Conservation (phyloP, 306 rosid genomes). For the Hylodesmum podocarpum region DNA sequence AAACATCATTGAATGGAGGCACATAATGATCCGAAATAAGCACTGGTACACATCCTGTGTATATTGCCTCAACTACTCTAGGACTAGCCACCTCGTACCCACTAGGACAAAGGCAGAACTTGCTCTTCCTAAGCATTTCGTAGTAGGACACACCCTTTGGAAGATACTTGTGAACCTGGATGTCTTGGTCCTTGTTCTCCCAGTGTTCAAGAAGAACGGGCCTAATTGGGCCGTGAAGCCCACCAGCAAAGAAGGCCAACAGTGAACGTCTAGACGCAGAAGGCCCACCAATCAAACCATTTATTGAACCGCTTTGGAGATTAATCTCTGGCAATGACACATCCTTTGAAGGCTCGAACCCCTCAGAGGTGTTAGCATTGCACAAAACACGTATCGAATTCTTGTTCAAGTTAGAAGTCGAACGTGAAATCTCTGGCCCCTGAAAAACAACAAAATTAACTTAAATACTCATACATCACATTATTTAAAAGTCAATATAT, state of each 20-base stretch:
- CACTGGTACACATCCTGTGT: constrained; percentile 90
- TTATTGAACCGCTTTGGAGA: constrained; percentile 59
- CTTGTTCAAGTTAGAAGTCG: constrained; percentile 47
- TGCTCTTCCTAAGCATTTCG: constrained; percentile 74
- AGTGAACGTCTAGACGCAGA: constrained; percentile 66
- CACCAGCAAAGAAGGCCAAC: constrained; percentile 86
- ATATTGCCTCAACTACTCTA: constrained; percentile 86
- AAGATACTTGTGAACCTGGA: constrained; percentile 72
- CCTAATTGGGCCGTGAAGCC: constrained; percentile 70
- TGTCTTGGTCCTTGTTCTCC: constrained; percentile 74
- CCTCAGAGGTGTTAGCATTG: constrained; percentile 95
- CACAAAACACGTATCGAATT: constrained; percentile 78
- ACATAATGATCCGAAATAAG: constrained; percentile 80
- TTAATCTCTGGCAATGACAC: constrained; percentile 86
- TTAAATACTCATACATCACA: too few relatives aligned
- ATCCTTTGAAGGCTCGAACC: constrained; percentile 76
- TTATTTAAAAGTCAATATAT: too few relatives aligned
- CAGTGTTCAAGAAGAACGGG: constrained; percentile 79
- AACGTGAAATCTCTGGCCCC: constrained; percentile 77
- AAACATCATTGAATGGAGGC: constrained; percentile 78
- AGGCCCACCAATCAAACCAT: constrained; percentile 74
- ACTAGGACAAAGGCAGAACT: constrained; percentile 88
- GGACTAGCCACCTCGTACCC: constrained; percentile 99
- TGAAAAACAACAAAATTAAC: constrained; percentile 35
- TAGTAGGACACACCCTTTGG: constrained; percentile 78